Evolutionary conservation across 73 alveolate genomes (phyloP).

Genomic region (Paramecium sexaurelia): DNA sequence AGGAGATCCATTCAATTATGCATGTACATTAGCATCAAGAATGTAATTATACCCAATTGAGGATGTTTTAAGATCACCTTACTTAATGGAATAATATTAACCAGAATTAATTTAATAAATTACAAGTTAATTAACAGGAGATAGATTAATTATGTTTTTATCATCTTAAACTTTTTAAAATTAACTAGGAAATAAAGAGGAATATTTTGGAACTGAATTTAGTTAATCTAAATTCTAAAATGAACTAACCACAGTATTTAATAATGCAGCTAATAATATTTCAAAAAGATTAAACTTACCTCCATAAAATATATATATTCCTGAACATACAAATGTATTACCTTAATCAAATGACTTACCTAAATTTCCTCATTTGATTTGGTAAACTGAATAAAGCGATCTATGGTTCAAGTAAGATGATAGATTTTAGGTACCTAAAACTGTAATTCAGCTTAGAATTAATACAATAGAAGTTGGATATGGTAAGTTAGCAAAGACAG

Average conservation of each 20-base stretch:
- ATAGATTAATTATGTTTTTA: slow-evolving; percentile 71
- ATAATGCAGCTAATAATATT: slow-evolving; percentile 46
- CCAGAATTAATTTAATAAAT: slow-evolving; percentile 73
- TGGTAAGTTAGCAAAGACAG: slow-evolving; percentile 23
- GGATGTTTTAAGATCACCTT: slow-evolving; percentile 49
- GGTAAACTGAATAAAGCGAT: slow-evolving; percentile 71
- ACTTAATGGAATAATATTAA: slow-evolving; percentile 77
- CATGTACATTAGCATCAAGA: slow-evolving; percentile 54
- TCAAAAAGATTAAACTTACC: slow-evolving; percentile 72
- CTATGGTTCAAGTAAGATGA: slow-evolving; percentile 85
- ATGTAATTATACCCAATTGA: slow-evolving; percentile 63
- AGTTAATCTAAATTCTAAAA: slow-evolving; percentile 71
- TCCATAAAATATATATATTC: slow-evolving; percentile 82
- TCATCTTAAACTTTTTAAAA: slow-evolving; percentile 76
- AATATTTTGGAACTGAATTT: slow-evolving; percentile 86
- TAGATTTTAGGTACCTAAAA: slow-evolving; percentile 87
- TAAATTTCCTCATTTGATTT: slow-evolving; percentile 72
- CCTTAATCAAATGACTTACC: slow-evolving; percentile 66
- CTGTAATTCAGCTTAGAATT: slow-evolving; percentile 67
- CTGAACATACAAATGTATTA: slow-evolving; percentile 82
- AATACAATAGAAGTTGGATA: not conserved
- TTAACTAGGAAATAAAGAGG: slow-evolving; percentile 78
- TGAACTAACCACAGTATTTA: slow-evolving; percentile 67
- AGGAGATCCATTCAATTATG: slow-evolving; percentile 58
- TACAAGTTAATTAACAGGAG: slow-evolving; percentile 66